phyloP scores from a whole-genome alignment of 1,139 yeast genomes.

The Pichiaceae sp. region DNA sequence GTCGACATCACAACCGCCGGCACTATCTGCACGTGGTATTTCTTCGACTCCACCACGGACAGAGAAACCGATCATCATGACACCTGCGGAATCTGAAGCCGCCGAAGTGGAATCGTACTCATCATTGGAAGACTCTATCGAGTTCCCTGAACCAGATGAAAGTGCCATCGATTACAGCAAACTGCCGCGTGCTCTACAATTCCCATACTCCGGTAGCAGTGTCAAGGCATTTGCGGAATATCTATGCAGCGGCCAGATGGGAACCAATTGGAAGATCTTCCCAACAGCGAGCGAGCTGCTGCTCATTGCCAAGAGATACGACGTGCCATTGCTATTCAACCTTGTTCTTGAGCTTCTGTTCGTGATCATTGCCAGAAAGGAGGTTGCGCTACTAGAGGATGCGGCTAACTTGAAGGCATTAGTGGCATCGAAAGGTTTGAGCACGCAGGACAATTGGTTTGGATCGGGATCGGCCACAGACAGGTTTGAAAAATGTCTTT shows the following conservation, averaged over 20 bases:
- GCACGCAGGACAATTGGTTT: conserved; percentile 7
- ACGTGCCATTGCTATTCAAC: conserved; percentile 61
- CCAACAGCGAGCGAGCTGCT: conserved; percentile 63
- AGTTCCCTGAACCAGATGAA: conserved; percentile 2
- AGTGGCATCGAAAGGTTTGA: conserved; percentile 7
- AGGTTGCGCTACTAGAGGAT: conserved; percentile 30
- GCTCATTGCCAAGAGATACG: conserved; percentile 52
- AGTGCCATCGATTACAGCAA: conserved; percentile 12
- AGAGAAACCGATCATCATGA: no score
- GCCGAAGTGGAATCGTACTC: neutral
- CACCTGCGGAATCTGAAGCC: no score
- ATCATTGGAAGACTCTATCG: neutral
- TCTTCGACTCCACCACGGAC: no score
- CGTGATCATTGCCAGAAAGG: conserved; percentile 41
- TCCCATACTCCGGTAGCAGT: conserved; percentile 57
- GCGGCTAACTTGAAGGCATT: conserved; percentile 14
- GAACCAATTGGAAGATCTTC: conserved; percentile 58
- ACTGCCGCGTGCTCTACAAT: conserved; percentile 57
- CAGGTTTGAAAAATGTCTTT: conserved; percentile 37
- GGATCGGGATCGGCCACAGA: conserved; percentile 31
- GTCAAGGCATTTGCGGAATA: conserved; percentile 64
- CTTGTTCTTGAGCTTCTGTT: conserved; percentile 59
- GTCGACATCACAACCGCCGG: neutral
- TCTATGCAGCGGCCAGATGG: conserved; percentile 71
- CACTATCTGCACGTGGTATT: neutral